These are phyloP conservation scores for Phyllosticta paracitricarpa DNA, from an alignment of 2,329 filamentous ascomycete genomes.

Conservation along the genomic window DNA sequence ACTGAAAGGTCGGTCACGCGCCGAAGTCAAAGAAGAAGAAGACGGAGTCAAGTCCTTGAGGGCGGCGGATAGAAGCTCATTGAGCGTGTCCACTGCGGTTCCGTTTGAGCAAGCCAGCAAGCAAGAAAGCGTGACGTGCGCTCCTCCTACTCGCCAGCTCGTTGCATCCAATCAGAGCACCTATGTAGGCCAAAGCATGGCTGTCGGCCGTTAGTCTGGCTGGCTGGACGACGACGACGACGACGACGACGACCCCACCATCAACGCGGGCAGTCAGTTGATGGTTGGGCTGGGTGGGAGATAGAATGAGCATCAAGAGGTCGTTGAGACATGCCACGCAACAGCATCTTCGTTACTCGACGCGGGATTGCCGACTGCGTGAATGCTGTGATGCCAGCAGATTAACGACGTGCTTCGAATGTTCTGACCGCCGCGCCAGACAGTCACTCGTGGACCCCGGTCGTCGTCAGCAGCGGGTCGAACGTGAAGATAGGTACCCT, in stretches of 20 bases:
- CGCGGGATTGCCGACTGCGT: neutral
- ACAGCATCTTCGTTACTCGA: neutral
- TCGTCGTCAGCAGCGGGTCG: neutral
- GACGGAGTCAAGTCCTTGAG: no score
- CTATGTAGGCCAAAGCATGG: neutral
- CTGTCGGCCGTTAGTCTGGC: neutral
- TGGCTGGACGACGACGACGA: no score
- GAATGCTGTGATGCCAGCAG: neutral
- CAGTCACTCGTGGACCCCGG: neutral
- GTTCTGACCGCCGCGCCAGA: neutral
- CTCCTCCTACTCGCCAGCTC: neutral
- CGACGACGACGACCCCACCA: no score
- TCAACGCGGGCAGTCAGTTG: neutral
- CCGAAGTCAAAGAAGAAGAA: no score
- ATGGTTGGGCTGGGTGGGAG: neutral
- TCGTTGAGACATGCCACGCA: no score
- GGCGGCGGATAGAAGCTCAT: no score
- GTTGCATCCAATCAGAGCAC: neutral
- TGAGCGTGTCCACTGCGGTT: no score
- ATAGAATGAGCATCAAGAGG: no score
- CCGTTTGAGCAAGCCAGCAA: neutral
- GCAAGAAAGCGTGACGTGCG: neutral
- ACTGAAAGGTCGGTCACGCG: no score
- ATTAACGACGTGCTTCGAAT: neutral
- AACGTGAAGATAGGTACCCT: neutral